Evolutionary conservation across 495 filamentous ascomycete genomes (phyloP), one percentile per base, ranked within the genome.

Genomic region (Penicillium coprophilum): DNA sequence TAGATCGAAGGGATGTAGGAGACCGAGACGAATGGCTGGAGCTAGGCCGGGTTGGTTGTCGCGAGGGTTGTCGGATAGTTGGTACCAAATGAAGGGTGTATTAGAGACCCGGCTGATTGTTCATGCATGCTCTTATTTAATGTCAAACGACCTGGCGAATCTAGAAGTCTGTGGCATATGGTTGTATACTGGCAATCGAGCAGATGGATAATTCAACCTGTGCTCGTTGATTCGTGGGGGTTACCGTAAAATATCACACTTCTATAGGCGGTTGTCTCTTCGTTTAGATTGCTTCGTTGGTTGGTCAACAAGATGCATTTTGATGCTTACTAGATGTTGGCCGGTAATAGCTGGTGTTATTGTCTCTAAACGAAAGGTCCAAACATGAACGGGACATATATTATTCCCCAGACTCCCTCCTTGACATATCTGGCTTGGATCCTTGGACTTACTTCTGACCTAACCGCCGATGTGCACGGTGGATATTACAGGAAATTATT

Each of bases 21-120:
- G 47, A 45, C 34, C 11, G 11, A 63, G 66, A 69, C 11, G 63
- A 64, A 58, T 45, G 66, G 63, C 58, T 48, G 48, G 66, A 58
- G 60, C 56, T 62, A 53, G 60, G 43, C 55, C 32, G n/a, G 24
- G 53, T 54, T 58, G 27, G 24, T 46, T 46, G 31, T 38, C 28
- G 51, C 32, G 13, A 23, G 50, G 46, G 43, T 43, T 46, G 56
- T 55, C 41, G 46, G 44, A 21, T 17, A 24, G 32, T 27, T 28
- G 23, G 51, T 24, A 2, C 23, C 51, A 46, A 23, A 38, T n/a
- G 23, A 46, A 6, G 39, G 13, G n/a, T 30, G 4, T 20, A 0
- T 30, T 21, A 1, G 46, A 61, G 31, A 50, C 55, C 1, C 50
- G 40, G 44, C 41, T 12, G 64, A 70, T 17, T 54, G 46, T 62